A percentile compares a stretch with the other conserved stretches of the same genome.
phyloP scores from a whole-genome alignment of 2,329 filamentous ascomycete genomes.

The Alternaria dauci region DNA sequence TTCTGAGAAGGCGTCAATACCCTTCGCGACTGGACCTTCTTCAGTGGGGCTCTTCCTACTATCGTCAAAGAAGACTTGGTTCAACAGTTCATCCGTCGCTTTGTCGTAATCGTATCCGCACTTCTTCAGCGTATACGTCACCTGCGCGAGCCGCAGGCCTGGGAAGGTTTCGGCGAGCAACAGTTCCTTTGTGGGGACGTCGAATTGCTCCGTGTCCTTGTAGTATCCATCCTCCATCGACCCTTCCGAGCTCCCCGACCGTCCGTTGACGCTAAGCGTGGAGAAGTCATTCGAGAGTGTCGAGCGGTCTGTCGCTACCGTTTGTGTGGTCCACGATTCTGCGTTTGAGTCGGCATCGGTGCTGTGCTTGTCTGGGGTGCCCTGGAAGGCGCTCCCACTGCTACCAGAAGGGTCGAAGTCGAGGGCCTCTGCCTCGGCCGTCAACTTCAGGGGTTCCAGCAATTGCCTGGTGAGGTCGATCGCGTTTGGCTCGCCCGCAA shows the following conservation, averaged over 20 bases:
- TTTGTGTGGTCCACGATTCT: slow-evolving; percentile 51
- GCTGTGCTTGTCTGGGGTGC: slow-evolving; percentile 27
- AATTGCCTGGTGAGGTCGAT: slow-evolving; percentile 64
- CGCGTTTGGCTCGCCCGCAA: slow-evolving; percentile 65
- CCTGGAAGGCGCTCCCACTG: slow-evolving; percentile 53
- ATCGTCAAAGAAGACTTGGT: slow-evolving; percentile 78
- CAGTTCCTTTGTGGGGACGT: slow-evolving; percentile 68
- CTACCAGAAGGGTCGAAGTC: slow-evolving; percentile 82
- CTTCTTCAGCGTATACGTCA: slow-evolving; percentile 73
- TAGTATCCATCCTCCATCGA: slow-evolving; percentile 42
- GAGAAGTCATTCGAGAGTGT: slow-evolving; percentile 59
- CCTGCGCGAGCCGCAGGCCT: slow-evolving; percentile 69
- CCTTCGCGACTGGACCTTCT: slow-evolving; percentile 63
- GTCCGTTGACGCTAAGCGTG: slow-evolving; percentile 38
- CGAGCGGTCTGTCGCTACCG: slow-evolving; percentile 60
- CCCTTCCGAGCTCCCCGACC: slow-evolving; percentile 33
- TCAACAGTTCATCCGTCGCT: slow-evolving; percentile 82
- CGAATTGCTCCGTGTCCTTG: slow-evolving; percentile 54
- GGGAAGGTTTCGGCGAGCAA: slow-evolving; percentile 77
- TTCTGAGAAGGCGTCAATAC: slow-evolving; percentile 82
- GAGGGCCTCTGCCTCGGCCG: slow-evolving; percentile 72
- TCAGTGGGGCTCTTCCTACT: slow-evolving; percentile 60
- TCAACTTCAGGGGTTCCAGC: slow-evolving; percentile 71
- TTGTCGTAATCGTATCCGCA: slow-evolving; percentile 71
- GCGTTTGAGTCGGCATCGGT: slow-evolving; percentile 47